Base-by-base conservation (phyloP, 2,329 filamentous ascomycete genomes). In the Paramyrothecium sp. region DNA sequence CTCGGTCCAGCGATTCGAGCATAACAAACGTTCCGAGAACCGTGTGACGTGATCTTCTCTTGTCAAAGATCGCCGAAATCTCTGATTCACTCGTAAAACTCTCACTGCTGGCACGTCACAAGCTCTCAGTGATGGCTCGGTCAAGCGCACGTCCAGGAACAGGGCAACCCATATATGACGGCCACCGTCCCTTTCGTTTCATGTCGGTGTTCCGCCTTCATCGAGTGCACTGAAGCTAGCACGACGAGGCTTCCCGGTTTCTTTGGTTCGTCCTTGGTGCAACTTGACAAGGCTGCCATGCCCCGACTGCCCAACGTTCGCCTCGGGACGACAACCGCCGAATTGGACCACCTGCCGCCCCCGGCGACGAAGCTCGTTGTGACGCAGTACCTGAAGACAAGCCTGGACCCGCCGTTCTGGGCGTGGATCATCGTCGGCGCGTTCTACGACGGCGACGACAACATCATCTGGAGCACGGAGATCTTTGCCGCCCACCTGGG, bases 341-440 rank as follows among this genome's bases (percentile, higher is more conserved):
- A 64, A 48, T 56, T 63, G 52, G 67, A 63, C 46, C 62, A 70
- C 46, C 69, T 82, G 19, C 80, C 80, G 3, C 64, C 67, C 49
- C 77, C 80, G 3, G 80, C 80, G 13, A 74, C 72, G 3, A 78
- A 77, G 58, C 71, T 81, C 26, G 61, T 78, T 60, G 71, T 81
- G 53, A 78, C 75, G 19, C 78, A 81, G 61, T 69, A 75, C 55
- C 63, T 78, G 49, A 63, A 73, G 53, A 58, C 67, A 10, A 70
- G 69, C 17, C 67, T 64, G 2, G 65, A 70, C 22, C 63, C 67
- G 3, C 69, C 66, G 0, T 72, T 64, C 57, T 81, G 78, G 76
- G 78, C 75, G 17, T 81, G 74, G 73, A 71, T 82, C 51, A 70
- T 80, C 21, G 70, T 80, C 16, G 79, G 73, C 0, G 74, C 74